A percentile compares a stretch with the other conserved stretches of the same genome.
These are phyloP conservation scores for Didymella segeticola DNA, from an alignment of 2,329 filamentous ascomycete genomes.

Conservation along the genomic window DNA sequence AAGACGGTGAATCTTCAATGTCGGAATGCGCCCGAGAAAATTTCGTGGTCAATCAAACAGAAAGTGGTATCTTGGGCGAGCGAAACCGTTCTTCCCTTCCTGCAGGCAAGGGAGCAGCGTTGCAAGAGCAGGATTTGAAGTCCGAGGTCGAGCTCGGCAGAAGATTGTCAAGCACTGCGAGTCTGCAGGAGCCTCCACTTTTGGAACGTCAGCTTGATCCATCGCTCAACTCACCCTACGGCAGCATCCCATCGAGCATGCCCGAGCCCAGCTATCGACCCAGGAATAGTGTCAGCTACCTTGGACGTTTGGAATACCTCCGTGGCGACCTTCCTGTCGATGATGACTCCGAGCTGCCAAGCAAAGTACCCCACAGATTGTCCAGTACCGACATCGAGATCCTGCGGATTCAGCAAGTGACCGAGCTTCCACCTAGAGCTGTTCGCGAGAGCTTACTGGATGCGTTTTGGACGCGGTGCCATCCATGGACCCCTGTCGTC, in stretches of 20 bases:
- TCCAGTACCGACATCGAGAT: constrained; percentile 41
- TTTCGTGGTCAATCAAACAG: constrained; percentile 8
- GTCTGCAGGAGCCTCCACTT: constrained; percentile 29
- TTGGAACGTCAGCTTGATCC: constrained; percentile 26
- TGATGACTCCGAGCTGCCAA: constrained; percentile 39
- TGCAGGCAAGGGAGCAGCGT: constrained; percentile 5
- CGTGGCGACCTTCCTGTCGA: constrained; percentile 44
- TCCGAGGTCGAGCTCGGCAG: constrained; percentile 28
- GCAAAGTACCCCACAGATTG: constrained; percentile 36
- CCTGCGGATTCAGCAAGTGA: constrained; percentile 36
- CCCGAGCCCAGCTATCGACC: constrained; percentile 22
- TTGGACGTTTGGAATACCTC: constrained; percentile 43
- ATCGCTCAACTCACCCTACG: constrained; percentile 25
- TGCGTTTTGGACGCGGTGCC: constrained; percentile 51
- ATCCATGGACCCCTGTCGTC: constrained; percentile 53
- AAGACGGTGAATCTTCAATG: constrained; percentile 17
- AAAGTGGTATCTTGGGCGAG: constrained; percentile 10
- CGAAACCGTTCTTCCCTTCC: constrained; percentile 3
- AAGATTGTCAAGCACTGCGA: constrained; percentile 30
- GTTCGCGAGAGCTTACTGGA: constrained; percentile 49
- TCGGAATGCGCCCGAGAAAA: constrained; percentile 19
- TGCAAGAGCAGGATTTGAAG: constrained; percentile 24
- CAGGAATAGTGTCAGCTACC: constrained; percentile 39
- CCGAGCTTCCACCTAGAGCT: constrained; percentile 37
- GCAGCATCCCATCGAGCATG: constrained; percentile 23